A percentile compares a stretch with the other conserved stretches of the same genome.
phyloP scores from a whole-genome alignment of 805 yeast genomes.

The Pichia thaimueangensis region DNA sequence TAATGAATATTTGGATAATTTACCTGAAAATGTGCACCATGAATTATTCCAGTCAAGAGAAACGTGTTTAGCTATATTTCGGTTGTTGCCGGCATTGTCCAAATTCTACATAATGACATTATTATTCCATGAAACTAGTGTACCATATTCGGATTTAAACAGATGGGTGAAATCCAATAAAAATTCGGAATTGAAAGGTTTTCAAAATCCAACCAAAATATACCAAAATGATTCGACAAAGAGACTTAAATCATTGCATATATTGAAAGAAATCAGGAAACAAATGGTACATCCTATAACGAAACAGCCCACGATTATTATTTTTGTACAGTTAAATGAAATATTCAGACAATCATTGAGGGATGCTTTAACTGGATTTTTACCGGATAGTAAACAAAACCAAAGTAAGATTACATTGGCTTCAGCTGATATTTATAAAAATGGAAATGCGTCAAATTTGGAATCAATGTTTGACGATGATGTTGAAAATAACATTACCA shows the following conservation, averaged over 20 bases:
- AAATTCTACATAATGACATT: constrained; percentile 83
- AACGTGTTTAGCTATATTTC: constrained; percentile 87
- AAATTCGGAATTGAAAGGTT: constrained; percentile 10
- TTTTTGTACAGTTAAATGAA: constrained; percentile 50
- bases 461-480: constrained; percentile 51
- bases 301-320: constrained; percentile 26
- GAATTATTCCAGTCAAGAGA: constrained; percentile 85
- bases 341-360: constrained; percentile 70
- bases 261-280: constrained; percentile 51
- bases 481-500: constrained; percentile 47
- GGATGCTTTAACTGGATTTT: constrained; percentile 71
- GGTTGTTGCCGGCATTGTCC: constrained; percentile 83
- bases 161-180: constrained; percentile 49
- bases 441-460: neutral
- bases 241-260: constrained; percentile 67
- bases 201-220: constrained; percentile 31
- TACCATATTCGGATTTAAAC: constrained; percentile 60
- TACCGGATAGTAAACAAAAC: constrained; percentile 29
- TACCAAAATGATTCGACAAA: constrained; percentile 73
- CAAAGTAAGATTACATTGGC: constrained; percentile 2
- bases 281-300: constrained; percentile 32
- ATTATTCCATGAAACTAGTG: constrained; percentile 73
- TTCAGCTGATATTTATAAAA: constrained; percentile 4
- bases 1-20: constrained; percentile 81
- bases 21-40: constrained; percentile 81